Evolutionary conservation across 2,329 filamentous ascomycete species (phyloP), one percentile per base, ranked within the genome.

Genomic region (Raffaelea albimanens): DNA sequence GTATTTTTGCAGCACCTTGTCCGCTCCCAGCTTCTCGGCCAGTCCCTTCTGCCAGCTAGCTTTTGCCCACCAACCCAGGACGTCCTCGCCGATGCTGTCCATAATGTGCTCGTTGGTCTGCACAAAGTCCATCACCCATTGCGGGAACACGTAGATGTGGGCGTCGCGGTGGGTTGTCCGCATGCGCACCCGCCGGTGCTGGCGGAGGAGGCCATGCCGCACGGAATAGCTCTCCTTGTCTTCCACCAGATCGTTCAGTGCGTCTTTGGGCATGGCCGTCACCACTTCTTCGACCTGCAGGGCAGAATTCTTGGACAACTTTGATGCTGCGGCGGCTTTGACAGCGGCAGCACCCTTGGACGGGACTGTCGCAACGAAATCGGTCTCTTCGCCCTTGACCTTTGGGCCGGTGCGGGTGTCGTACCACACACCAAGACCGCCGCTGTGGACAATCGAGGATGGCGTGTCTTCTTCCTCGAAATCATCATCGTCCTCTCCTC

Each of bases 31-130:
- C 64, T 95, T 96, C 45, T 85, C 79, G 1, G 78, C 79, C 3
- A 96, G 70, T 0, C 87, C 86, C 3, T 77, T 72, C 63, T 97
- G 90, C 93, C 93, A 98, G 47, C 82, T 82, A 1, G 91, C 82
- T 63, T 97, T 97, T 31, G 90, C 87, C 89, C 90, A 95, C 85
- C 87, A 95, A 7, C 90, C 89, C 16, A 97, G 72, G 5, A 96
- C 80, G 59, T 97, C 91, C 63, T 97, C 91, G 29, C 85, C 86
- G 43, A 98, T 82, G 48, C 83, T 94, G 57, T 95, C 87, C 53
- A 98, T 79, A n/a, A n/a, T 29, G 11, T 77, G 81, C 25, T 90
- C 83, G 58, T 96, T 94, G 52, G 76, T 72, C 49, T 79, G 77
- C 39, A 94, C 79, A 63, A 95, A 85, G 46, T 94, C 83, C 58